Base-by-base conservation (phyloP, 2,329 filamentous ascomycete species). In the Harringtonia lauricola region DNA sequence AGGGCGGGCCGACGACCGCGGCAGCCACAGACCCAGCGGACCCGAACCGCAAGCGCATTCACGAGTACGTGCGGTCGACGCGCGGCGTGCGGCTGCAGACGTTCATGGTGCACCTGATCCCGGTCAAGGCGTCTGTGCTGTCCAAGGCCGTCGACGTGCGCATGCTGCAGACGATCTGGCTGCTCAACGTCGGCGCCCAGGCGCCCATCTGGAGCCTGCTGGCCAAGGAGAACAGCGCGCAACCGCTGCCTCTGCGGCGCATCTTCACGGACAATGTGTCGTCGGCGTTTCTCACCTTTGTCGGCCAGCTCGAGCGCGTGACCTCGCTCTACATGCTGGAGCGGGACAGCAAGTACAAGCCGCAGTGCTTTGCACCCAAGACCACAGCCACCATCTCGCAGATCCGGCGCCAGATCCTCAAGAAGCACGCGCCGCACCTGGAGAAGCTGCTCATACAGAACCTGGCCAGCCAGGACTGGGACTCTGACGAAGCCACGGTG, bases 241-340 rank as follows among this genome's bases (percentile, higher is more conserved):
- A 63, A 9, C 68, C 72, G 0, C 59, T 82, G 34, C 64, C 70
- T 0, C 57, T 83, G 35, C 64, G 67, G 39, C 74, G 70, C 48
- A 72, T 83, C 43, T 76, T 74, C 51, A 81, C 77, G 0, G 79
- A 83, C 53, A 72, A 81, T 49, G 77, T 81, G 18, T 73, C 74
- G 0, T 51, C 58, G 2, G 57, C 63, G 0, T 79, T 82, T 45
- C 55, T 83, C 41, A 65, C 65, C 1, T 72, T 72, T 45, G 64
- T 78, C 14, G 64, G 66, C 3, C 65, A 74, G 43, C 64, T 81
- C 3, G 57, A 71, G 6, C 64, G 66, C 44, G 54, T 83, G 2
- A 64, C 71, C n/a, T 73, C 81, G 48, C 59, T 83, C 2, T 75
- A 76, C 49, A 56, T 83, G 51, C 58, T 81, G 24, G 76, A 82